Conservation (phyloP, 495 filamentous ascomycete genomes). For the Trichocladium antarcticum region DNA sequence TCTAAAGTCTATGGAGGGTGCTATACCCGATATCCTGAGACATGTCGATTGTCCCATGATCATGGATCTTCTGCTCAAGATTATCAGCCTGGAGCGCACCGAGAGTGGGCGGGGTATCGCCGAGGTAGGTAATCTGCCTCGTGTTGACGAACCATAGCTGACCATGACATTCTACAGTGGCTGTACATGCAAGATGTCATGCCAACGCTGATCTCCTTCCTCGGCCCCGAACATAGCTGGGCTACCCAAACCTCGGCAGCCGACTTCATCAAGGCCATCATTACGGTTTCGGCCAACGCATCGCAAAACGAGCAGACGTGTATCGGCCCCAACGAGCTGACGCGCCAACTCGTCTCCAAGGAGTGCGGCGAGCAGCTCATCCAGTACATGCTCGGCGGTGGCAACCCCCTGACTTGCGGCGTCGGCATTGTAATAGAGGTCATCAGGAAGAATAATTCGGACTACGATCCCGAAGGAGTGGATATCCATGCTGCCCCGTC, state of each 20-base stretch:
- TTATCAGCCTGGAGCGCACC: slow-evolving; percentile 89
- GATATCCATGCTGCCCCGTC: slow-evolving; percentile 68
- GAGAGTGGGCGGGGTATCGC: slow-evolving; percentile 89
- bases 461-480: slow-evolving; percentile 87
- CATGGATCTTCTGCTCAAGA: slow-evolving; percentile 95
- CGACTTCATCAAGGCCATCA: slow-evolving; percentile 97
- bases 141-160: neutral
- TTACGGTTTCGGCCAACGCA: slow-evolving; percentile 96
- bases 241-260: slow-evolving; percentile 93
- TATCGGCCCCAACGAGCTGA: slow-evolving; percentile 95
- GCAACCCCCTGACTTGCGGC: slow-evolving; percentile 89
- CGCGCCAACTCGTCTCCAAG: slow-evolving; percentile 86
- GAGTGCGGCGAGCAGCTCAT: slow-evolving; percentile 73
- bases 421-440: slow-evolving; percentile 98
- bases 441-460: slow-evolving; percentile 98
- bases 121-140: slow-evolving; percentile 62
- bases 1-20: slow-evolving; percentile 68
- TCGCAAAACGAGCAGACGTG: slow-evolving; percentile 95
- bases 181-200: slow-evolving; percentile 86
- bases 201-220: slow-evolving; percentile 73
- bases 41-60: slow-evolving; percentile 98
- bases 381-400: slow-evolving; percentile 81
- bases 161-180: slow-evolving; percentile 51
- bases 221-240: slow-evolving; percentile 68
- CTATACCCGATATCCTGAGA: slow-evolving; percentile 73